These are phyloP conservation scores for Xylariales sp. DNA, from an alignment of 2,329 filamentous ascomycete species.

Conservation along the genomic window DNA sequence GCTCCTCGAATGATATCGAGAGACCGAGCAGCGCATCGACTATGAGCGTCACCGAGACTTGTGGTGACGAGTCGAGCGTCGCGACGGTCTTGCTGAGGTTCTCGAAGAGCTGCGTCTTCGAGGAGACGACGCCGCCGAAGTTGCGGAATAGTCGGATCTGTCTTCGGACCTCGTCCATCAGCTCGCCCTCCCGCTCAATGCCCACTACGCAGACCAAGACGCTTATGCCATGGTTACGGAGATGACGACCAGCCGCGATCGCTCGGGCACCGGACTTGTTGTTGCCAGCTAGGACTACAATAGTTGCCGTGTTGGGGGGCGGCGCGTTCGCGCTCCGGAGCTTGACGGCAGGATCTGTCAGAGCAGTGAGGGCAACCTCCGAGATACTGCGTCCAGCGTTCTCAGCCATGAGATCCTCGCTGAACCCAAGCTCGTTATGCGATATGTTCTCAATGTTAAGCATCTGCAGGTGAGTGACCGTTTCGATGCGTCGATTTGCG, in stretches of 20 bases:
- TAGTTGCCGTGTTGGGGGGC: conserved; percentile 31
- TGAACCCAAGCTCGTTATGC: conserved; percentile 78
- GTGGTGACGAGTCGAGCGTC: conserved; percentile 21
- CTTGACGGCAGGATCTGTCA: conserved; percentile 58
- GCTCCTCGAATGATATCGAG: conserved; percentile 82
- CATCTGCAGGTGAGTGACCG: conserved; percentile 75
- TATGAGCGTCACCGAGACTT: conserved; percentile 24
- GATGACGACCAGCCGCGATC: conserved; percentile 78
- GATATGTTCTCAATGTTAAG: conserved; percentile 89
- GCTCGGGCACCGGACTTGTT: conserved; percentile 84
- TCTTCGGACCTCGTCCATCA: conserved; percentile 73
- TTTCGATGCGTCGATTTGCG: conserved; percentile 54
- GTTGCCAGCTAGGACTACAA: conserved; percentile 88
- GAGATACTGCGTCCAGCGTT: conserved; percentile 87
- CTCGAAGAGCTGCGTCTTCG: conserved; percentile 58
- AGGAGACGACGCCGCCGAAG: conserved; percentile 70
- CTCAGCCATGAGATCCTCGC: conserved; percentile 86
- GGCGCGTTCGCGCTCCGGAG: conserved; percentile 38
- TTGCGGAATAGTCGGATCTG: conserved; percentile 82
- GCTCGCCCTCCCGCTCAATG: conserved; percentile 74
- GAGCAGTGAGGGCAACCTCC: conserved; percentile 68
- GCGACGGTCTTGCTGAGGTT: conserved; percentile 45
- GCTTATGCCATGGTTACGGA: conserved; percentile 76
- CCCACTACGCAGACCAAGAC: conserved; percentile 81
- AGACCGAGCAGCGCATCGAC: conserved; percentile 86